Evolutionary conservation across 148 eudicot species (phyloP).

Genomic region (Beta vulgaris): DNA sequence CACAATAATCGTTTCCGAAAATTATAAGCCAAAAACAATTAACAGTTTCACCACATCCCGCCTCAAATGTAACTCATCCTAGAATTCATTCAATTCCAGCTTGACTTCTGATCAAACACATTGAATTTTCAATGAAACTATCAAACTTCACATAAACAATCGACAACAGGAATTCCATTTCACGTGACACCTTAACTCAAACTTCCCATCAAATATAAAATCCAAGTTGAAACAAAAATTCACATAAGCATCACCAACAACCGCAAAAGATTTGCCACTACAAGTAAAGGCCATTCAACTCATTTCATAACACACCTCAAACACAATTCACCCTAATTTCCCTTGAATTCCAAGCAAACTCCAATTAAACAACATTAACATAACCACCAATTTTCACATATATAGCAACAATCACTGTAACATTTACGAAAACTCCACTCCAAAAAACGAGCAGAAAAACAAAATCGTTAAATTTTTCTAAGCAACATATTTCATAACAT

Average conservation of each 20-base stretch:
- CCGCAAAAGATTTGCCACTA: neutral
- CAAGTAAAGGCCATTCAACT: neutral
- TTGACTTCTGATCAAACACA: neutral
- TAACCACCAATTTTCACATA: neutral
- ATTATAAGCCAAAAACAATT: neutral
- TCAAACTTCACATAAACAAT: neutral
- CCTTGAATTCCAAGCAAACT: neutral
- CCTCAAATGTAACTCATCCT: neutral
- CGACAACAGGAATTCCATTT: neutral
- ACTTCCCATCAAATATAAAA: neutral
- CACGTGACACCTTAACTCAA: neutral
- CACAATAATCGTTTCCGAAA: too few species aligned
- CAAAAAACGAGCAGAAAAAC: neutral
- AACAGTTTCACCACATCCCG: neutral
- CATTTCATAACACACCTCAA: neutral
- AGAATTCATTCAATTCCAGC: neutral
- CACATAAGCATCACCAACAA: neutral
- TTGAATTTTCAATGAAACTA: neutral
- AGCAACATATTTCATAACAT: slow-evolving; percentile 5
- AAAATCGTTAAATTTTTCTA: neutral
- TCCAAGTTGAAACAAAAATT: neutral
- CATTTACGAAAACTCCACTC: neutral
- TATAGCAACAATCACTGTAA: neutral
- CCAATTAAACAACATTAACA: neutral
- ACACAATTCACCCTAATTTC: neutral